Evolutionary conservation across 371 early-diverging fungal genomes (phyloP).

Genomic region (Syncephalastrum monosporum): DNA sequence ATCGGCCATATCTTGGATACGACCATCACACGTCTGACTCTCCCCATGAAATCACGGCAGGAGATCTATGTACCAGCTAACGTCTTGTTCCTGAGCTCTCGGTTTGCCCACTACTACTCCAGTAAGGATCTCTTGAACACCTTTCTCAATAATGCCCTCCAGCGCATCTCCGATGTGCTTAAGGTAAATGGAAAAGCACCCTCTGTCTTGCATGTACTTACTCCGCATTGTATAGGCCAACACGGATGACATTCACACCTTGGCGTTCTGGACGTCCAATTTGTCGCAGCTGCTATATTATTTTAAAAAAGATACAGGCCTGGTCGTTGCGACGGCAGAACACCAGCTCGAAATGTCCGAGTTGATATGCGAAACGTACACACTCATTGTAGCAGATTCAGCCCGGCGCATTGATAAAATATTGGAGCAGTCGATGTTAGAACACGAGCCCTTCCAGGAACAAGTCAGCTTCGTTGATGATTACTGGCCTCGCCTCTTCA

Average conservation of each 20-base stretch:
- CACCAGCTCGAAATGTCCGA: slow-evolving; percentile 71
- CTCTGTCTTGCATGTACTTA: neutral
- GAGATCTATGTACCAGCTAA: slow-evolving; percentile 79
- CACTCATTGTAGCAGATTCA: slow-evolving; percentile 60
- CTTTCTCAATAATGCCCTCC: slow-evolving; percentile 60
- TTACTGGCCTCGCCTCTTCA: slow-evolving; percentile 27
- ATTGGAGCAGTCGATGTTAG: slow-evolving; percentile 72
- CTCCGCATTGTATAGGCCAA: slow-evolving; percentile 20
- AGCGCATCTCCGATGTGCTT: slow-evolving; percentile 56
- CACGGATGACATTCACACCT: slow-evolving; percentile 32
- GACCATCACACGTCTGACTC: slow-evolving; percentile 58
- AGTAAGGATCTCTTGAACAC: slow-evolving; percentile 68
- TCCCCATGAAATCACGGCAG: slow-evolving; percentile 53
- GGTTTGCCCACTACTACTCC: slow-evolving; percentile 82
- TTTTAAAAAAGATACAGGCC: slow-evolving; percentile 77
- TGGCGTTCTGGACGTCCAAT: slow-evolving; percentile 88
- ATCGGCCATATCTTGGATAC: slow-evolving; percentile 70
- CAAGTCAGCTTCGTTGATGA: slow-evolving; percentile 66
- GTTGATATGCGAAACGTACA: slow-evolving; percentile 73
- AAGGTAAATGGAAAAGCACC: slow-evolving; percentile 35
- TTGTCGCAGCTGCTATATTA: slow-evolving; percentile 75
- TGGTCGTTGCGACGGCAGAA: slow-evolving; percentile 63
- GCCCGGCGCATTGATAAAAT: slow-evolving; percentile 61
- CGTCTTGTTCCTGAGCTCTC: slow-evolving; percentile 80
- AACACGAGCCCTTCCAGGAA: slow-evolving; percentile 68